Evolutionary conservation across 2,329 filamentous ascomycete genomes (phyloP), one percentile per base, ranked within the genome.

Genomic region (Coniochaeta pulveracea): DNA sequence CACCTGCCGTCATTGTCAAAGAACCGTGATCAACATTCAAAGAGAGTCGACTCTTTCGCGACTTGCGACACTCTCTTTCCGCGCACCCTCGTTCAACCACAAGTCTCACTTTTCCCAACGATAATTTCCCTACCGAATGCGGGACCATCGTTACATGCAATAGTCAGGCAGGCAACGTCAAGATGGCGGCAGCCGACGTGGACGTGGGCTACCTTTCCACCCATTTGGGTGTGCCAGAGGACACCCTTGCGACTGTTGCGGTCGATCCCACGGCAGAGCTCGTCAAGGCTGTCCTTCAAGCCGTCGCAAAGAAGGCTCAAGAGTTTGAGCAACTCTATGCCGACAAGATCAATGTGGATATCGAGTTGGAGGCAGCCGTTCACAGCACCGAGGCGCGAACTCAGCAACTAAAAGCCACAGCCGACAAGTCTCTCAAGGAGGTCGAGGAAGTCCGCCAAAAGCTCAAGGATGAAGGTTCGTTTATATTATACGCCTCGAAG

Each of bases 341-440:
- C 8, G 84, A 93, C 43, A 96, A 95, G 60, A 69, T 95, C 27
- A 80, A 85, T 44, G 65, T 84, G 28, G 85, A 94, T 48, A 91
- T 98, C 27, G 88, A 96, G 62, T 72, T 96, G 6, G 91, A 98
- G 55, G 91, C 85, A 56, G 81, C 80, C 12, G 80, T 94, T 30
- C 80, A 86, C 46, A 82, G 74, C 43, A 80, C 81, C 38, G 89
- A 96, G 52, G 76, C 80, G 16, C 83, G 86, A 56, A 78, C 79
- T 43, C 85, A 89, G 50, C 74, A 78, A 7, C 76, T 91, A 52
- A 93, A 91, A 58, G 68, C 72, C 5, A 83, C 81, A 1, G 72
- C 85, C 27, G 85, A 93, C 40, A 89, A 89, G 54, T 80, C 82
- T 8, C 68, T 88, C 39, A 82, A 84, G 43, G 88, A 95, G 43